Percentiles rank a stretch among this genome's conserved stretches.
These are phyloP conservation scores for Podaxis sp. DNA, from an alignment of 768 basidiomycete genomes.

Conservation along the genomic window DNA sequence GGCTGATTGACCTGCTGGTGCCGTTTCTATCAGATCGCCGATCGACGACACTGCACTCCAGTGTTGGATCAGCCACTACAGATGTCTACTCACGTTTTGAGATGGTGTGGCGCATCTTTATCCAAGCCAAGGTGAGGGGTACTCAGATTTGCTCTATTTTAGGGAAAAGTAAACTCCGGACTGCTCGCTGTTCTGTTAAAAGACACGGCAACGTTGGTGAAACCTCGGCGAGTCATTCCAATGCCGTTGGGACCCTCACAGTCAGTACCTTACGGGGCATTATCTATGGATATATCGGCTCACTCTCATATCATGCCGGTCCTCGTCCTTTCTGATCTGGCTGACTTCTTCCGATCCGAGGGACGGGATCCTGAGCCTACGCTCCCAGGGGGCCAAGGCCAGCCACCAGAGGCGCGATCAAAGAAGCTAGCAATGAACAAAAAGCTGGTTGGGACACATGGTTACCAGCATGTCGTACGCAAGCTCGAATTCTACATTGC, in stretches of 20 bases:
- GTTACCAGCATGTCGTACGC: conserved; percentile 41
- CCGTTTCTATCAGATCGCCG: conserved; percentile 66
- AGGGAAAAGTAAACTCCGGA: conserved; percentile 37
- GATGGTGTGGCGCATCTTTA: conserved; percentile 36
- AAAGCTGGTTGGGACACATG: neutral
- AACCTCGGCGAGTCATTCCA: conserved; percentile 38
- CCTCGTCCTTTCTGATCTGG: conserved; percentile 56
- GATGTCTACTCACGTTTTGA: conserved; percentile 67
- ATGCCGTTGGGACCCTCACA: conserved; percentile 16
- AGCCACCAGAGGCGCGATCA: conserved; percentile 11
- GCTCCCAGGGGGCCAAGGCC: conserved; percentile 3
- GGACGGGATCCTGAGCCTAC: neutral
- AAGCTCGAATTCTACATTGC: conserved; percentile 74
- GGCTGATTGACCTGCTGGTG: conserved; percentile 47
- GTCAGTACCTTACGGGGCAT: conserved; percentile 7
- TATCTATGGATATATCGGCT: conserved; percentile 21
- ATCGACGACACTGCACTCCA: conserved; percentile 52
- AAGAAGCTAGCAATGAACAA: neutral
- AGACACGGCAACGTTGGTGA: conserved; percentile 55
- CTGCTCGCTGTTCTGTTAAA: conserved; percentile 52
- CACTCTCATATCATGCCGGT: conserved; percentile 42
- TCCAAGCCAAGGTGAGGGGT: neutral
- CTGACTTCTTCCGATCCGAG: conserved; percentile 33
- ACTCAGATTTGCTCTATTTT: conserved; percentile 4
- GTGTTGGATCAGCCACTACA: conserved; percentile 50